Base-by-base conservation (phyloP, 129 eudicot genomes). In the Gnaphalium uliginosum region DNA sequence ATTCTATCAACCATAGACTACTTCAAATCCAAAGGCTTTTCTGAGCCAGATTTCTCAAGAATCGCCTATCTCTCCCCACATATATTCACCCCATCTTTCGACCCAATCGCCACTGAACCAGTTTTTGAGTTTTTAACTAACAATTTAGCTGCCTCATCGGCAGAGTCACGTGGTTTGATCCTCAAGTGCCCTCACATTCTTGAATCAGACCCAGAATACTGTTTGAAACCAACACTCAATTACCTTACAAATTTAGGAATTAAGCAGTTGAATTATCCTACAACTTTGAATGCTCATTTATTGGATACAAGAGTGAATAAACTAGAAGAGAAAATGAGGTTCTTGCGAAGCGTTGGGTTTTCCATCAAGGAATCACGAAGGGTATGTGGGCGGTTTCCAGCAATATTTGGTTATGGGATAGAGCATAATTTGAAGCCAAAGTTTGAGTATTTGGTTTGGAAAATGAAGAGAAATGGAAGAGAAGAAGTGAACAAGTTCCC, bases 21-120 rank as follows among this genome's bases (percentile, higher is more conserved):
- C 86, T 77, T 88, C 62, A 88, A 88, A 79, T 81, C 93, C 70
- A 81, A 73, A 58, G 90, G 90, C 72, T 83, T 88, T 32, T 78
- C 86, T 0, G 88, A 85, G 6, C 71, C 79, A 15, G 78, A 88
- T 64, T 78, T 88, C 79, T 72, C 85, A 4, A n/a, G 70, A 30
- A 66, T 66, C 25, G 51, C 70, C 46, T 66, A 30, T 66, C 48
- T 66, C 4, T n/a, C 70, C 17, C 70, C 70, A 18, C 17, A 2
- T 66, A 0, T 35, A 3, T 66, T 66, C 48, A 33, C 70, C 25
- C 70, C 70, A 33, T 18, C 50, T 5, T 66, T 66, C 29, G 9
- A 66, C 6, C 53, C 71, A 27, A 4, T n/a, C 3, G 43, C 77
- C 21, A 70, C 79, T 14, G 76, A 83, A 21, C 81, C 86, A 0